Evolutionary conservation across 805 yeast species (phyloP).

Genomic region (Tetrapisispora phaffii): DNA sequence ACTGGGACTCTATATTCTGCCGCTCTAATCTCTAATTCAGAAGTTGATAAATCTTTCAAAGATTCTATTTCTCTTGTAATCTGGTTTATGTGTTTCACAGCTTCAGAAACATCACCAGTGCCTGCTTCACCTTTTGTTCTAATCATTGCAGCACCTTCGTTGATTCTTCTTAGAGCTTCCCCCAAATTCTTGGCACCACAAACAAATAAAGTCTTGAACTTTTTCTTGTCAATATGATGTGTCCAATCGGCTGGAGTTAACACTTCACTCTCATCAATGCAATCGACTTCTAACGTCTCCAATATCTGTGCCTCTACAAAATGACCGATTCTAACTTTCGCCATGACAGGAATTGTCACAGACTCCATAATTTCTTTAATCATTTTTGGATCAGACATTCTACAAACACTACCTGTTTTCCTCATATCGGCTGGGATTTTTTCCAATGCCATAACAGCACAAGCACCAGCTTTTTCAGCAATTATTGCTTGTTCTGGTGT

Average conservation of each 20-base stretch:
- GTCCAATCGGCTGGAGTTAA: conserved; percentile 71
- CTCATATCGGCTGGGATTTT: conserved; percentile 81
- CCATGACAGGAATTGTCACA: conserved; percentile 72
- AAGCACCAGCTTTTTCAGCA: conserved; percentile 79
- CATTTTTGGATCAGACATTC: conserved; percentile 81
- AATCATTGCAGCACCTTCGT: conserved; percentile 82
- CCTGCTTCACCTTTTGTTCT: conserved; percentile 87
- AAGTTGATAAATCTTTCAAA: conserved; percentile 30
- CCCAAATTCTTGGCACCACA: conserved; percentile 79
- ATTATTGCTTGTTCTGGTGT: conserved; percentile 70
- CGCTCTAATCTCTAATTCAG: conserved; percentile 43
- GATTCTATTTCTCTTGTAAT: conserved; percentile 45
- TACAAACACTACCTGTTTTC: conserved; percentile 69
- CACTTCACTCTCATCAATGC: conserved; percentile 78
- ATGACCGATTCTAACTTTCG: conserved; percentile 78
- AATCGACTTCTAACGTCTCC: conserved; percentile 63
- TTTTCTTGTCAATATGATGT: conserved; percentile 50
- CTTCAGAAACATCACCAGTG: conserved; percentile 78
- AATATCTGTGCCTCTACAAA: conserved; percentile 71
- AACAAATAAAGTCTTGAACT: conserved; percentile 66
- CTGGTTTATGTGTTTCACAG: conserved; percentile 61
- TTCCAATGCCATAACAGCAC: conserved; percentile 85
- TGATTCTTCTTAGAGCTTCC: conserved; percentile 68
- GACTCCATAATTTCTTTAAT: conserved; percentile 57
- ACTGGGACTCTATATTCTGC: conserved; percentile 49